phyloP scores from a whole-genome alignment of 2,329 filamentous ascomycete species.

The Ceratocystis colombiana region DNA sequence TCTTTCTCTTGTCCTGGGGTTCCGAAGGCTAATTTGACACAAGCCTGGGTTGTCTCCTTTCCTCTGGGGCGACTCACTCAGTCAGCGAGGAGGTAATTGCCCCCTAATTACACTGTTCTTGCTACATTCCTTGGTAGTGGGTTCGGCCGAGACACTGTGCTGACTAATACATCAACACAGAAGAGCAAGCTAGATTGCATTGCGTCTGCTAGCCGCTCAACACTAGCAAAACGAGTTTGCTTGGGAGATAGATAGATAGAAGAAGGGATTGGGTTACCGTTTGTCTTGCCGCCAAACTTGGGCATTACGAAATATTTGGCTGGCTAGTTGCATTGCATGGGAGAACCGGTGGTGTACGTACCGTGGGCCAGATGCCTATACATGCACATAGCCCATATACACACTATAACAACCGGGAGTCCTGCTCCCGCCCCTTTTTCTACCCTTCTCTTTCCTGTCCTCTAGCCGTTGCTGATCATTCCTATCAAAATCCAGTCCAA shows the following conservation, averaged over 20 bases:
- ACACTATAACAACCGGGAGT: neutral
- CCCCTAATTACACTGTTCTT: neutral
- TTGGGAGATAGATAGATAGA: neutral
- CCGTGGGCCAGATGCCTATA: neutral
- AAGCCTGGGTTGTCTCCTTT: too few relatives aligned
- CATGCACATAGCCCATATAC: neutral
- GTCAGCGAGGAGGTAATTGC: constrained; percentile 1
- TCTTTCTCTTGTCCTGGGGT: neutral
- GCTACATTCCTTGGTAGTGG: neutral
- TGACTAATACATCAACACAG: neutral
- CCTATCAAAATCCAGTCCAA: neutral
- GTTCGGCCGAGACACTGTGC: constrained; percentile 7
- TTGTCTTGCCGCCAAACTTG: neutral
- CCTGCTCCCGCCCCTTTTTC: neutral
- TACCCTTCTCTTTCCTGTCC: neutral
- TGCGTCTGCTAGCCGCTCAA: neutral
- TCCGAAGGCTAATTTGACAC: neutral
- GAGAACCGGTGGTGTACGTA: neutral
- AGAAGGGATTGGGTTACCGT: neutral
- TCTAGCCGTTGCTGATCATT: neutral
- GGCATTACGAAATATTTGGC: neutral
- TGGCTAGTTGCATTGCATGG: constrained; percentile 7
- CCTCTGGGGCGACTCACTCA: neutral
- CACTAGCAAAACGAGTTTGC: neutral
- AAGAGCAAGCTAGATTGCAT: neutral